These are phyloP conservation scores for Lactifluus echinatus DNA, from an alignment of 768 basidiomycete genomes.

Conservation along the genomic window DNA sequence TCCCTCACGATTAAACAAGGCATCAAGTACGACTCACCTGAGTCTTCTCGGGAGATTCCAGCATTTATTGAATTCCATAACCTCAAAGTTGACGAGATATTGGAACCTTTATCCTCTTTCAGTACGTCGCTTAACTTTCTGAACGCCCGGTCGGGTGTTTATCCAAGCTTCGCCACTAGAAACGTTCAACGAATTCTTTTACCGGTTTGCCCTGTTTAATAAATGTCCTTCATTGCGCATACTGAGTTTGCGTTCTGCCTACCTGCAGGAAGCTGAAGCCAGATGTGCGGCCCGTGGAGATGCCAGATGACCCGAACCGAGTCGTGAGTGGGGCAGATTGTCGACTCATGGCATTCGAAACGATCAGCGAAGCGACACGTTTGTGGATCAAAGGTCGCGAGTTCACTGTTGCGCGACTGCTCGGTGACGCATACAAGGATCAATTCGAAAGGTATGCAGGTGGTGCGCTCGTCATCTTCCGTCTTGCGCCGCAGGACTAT, in stretches of 20 bases:
- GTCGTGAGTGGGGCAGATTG: conserved; percentile 92
- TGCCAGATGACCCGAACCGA: conserved; percentile 63
- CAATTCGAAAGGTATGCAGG: conserved; percentile 65
- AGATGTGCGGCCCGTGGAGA: conserved; percentile 65
- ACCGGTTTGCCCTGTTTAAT: conserved; percentile 36
- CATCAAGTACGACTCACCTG: conserved; percentile 80
- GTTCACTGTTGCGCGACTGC: conserved; percentile 70
- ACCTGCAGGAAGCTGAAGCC: conserved; percentile 77
- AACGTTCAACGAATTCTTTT: conserved; percentile 93
- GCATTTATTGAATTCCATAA: conserved; percentile 86
- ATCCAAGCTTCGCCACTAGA: conserved; percentile 33
- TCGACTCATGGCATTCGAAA: conserved; percentile 91
- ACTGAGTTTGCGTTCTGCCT: not conserved
- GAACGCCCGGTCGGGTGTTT: not conserved
- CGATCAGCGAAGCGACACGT: conserved; percentile 72
- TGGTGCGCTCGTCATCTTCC: conserved; percentile 83
- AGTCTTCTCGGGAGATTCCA: conserved; percentile 77
- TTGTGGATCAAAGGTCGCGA: conserved; percentile 98
- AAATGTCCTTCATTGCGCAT: not conserved
- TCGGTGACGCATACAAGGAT: conserved; percentile 69
- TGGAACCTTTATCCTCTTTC: conserved; percentile 76
- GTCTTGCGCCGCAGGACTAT: conserved; percentile 91
- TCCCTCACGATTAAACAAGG: conserved; percentile 92
- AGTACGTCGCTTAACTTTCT: conserved; percentile 36
- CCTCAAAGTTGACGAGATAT: conserved; percentile 73